Percentiles rank a stretch among this genome's conserved stretches.
phyloP scores from a whole-genome alignment of 176 grass and related monocot species.

The Carex pumila region DNA sequence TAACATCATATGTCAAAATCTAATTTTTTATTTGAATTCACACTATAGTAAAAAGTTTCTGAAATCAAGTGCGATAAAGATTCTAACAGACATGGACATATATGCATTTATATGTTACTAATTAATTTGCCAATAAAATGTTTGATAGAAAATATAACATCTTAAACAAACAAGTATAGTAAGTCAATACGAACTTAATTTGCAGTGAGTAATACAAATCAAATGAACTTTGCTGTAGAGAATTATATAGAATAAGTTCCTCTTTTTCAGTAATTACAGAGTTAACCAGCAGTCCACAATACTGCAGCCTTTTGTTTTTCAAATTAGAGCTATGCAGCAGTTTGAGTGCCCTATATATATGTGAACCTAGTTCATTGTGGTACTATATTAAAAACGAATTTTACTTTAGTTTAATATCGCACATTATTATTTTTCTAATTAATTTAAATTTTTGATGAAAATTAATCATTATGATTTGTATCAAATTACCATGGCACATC shows the following conservation, averaged over 20 bases:
- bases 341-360: background rate
- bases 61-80: background rate
- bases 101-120: background rate
- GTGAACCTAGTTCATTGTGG: background rate
- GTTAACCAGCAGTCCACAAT: background rate
- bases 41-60: background rate
- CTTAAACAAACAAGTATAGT: background rate
- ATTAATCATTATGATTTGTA: background rate
- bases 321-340: background rate
- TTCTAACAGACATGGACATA: background rate
- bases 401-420: background rate
- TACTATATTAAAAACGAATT: background rate
- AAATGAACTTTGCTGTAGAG: background rate
- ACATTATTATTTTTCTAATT: background rate
- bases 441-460: background rate
- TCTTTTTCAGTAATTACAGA: background rate
- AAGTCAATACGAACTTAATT: background rate
- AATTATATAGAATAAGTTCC: background rate
- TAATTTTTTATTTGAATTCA: background rate
- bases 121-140: background rate
- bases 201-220: background rate
- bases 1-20: background rate
- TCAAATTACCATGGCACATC: constrained; percentile 39
- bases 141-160: background rate
- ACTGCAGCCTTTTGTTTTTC: background rate